These are phyloP conservation scores for Aurinia saxatilis DNA, from an alignment of 345 rosid genomes.

Conservation along the genomic window DNA sequence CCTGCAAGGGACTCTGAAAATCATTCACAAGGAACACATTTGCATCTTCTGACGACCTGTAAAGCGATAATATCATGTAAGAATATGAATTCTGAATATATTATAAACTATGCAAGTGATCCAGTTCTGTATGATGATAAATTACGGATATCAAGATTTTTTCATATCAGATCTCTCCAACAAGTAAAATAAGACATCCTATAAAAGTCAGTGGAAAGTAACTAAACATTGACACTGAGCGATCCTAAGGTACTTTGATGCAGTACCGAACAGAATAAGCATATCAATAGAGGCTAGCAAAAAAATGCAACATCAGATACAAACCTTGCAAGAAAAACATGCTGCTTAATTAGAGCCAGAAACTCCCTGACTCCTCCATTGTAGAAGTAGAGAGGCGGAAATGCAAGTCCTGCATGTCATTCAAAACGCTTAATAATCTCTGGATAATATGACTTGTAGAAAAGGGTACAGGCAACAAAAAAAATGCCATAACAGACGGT, in stretches of 20 bases:
- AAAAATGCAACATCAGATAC: not conserved
- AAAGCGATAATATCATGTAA: slow-evolving; percentile 15
- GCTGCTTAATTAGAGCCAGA: slow-evolving; percentile 78
- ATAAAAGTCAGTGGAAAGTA: not conserved
- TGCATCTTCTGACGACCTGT: slow-evolving; percentile 89
- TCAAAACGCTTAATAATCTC: not conserved
- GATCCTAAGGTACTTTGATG: slow-evolving; percentile 4
- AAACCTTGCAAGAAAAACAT: slow-evolving; percentile 80
- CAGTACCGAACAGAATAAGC: not conserved
- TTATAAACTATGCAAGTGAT: too few relatives aligned
- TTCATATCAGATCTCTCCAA: not conserved
- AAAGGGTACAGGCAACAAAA: not conserved
- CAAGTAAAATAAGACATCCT: not conserved
- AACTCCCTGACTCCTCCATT: slow-evolving; percentile 91
- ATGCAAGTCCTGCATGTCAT: slow-evolving; percentile 67
- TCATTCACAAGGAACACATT: slow-evolving; percentile 87
- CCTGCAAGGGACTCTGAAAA: slow-evolving; percentile 89
- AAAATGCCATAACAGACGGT: too few relatives aligned
- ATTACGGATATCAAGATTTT: not conserved
- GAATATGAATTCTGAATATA: not conserved
- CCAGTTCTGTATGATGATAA: slow-evolving; percentile 5
- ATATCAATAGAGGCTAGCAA: not conserved
- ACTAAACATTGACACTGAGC: not conserved
- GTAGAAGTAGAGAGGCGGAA: slow-evolving; percentile 89
- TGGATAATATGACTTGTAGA: not conserved